Conservation (phyloP, 2,329 filamentous ascomycete genomes). For the Aspergillus arachidicola region DNA sequence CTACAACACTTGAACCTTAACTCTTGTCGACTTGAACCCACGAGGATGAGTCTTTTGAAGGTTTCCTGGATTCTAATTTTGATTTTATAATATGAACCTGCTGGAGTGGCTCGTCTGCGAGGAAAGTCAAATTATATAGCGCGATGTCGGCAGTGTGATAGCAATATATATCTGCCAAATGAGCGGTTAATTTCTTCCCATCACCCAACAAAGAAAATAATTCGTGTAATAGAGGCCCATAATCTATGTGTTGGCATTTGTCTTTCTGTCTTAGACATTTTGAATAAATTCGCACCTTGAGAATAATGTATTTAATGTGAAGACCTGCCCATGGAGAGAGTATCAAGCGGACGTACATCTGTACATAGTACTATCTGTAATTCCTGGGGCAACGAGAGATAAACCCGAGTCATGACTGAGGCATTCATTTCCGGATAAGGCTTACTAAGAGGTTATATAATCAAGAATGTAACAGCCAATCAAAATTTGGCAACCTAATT, state of each 20-base stretch:
- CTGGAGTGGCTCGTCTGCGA: background rate
- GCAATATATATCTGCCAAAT: background rate
- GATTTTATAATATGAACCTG: background rate
- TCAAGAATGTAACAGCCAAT: constrained; percentile 6
- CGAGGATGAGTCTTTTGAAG: background rate
- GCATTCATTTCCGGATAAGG: background rate
- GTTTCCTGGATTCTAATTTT: background rate
- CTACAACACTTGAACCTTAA: background rate
- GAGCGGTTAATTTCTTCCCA: background rate
- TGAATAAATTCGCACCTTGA: background rate
- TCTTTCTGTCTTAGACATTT: background rate
- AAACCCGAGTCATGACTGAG: background rate
- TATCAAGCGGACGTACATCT: too few relatives aligned
- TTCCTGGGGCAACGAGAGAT: background rate
- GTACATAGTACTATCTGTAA: background rate
- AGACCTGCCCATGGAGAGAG: background rate
- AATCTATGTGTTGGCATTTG: background rate
- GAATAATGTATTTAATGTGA: background rate
- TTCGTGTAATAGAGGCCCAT: background rate
- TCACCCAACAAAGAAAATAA: background rate
- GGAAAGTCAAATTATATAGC: background rate
- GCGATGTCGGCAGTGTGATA: background rate
- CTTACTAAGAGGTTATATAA: background rate
- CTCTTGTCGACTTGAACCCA: background rate
- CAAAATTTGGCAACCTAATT: constrained; percentile 16